Conservation (phyloP, 176 grass and related monocot species). For the Neostapfia colusana region DNA sequence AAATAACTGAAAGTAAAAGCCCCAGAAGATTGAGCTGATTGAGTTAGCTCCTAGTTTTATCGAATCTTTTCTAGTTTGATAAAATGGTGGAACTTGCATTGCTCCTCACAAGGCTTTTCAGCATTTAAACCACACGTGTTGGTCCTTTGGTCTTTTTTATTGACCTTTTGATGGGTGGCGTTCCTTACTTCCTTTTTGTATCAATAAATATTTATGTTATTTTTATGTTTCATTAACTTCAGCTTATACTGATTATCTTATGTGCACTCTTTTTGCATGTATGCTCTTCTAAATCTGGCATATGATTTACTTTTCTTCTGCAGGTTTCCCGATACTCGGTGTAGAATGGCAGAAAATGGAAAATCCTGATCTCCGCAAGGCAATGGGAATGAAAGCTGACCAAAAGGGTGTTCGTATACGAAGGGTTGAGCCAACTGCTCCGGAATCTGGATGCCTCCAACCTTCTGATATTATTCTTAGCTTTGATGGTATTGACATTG, state of each 20-base stretch:
- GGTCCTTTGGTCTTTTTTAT: constrained; percentile 9
- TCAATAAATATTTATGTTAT: no score
- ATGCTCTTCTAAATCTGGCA: constrained; percentile 23
- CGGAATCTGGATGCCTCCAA: constrained; percentile 70
- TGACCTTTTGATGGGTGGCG: constrained; percentile 16
- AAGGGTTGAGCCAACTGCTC: constrained; percentile 89
- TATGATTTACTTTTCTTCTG: constrained; percentile 15
- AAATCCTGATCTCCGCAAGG: constrained; percentile 92
- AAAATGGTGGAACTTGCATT: not conserved
- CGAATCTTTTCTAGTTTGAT: not conserved
- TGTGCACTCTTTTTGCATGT: not conserved
- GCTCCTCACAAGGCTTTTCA: not conserved
- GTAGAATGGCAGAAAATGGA: constrained; percentile 99
- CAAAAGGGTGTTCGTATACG: constrained; percentile 93
- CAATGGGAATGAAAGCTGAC: constrained; percentile 87
- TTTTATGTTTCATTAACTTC: no score
- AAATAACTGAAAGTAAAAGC: not conserved
- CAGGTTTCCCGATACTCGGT: constrained; percentile 92
- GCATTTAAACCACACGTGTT: not conserved
- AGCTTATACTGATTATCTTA: not conserved
- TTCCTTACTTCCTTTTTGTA: not conserved
- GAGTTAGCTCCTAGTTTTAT: not conserved
- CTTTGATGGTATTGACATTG: constrained; percentile 90
- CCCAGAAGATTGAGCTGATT: not conserved
- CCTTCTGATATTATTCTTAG: constrained; percentile 92